Percentiles rank a stretch among this genome's conserved stretches.
phyloP scores from a whole-genome alignment of 2,329 filamentous ascomycete species.

The Talaromyces sp. region DNA sequence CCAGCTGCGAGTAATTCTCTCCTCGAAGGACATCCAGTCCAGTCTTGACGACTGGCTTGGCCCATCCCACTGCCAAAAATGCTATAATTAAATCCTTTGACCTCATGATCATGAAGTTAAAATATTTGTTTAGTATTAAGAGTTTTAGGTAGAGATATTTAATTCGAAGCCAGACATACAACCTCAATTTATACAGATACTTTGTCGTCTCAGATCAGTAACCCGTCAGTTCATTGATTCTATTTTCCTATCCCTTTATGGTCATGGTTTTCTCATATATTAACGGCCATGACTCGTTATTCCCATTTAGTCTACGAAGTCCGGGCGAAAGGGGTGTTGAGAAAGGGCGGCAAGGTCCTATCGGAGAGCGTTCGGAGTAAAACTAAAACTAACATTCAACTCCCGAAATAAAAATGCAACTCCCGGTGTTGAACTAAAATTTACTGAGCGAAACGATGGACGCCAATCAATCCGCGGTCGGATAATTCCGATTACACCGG shows the following conservation, averaged over 20 bases:
- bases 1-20: constrained; percentile 4
- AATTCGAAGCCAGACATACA: neutral
- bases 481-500: neutral
- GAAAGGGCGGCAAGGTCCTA: neutral
- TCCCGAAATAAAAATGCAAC: neutral
- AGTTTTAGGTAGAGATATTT: neutral
- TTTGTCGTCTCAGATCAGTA: neutral
- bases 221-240: neutral
- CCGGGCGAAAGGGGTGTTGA: neutral
- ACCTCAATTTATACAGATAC: neutral
- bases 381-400: neutral
- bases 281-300: neutral
- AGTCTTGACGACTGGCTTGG: constrained; percentile 2
- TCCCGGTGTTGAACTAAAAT: neutral
- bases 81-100: neutral
- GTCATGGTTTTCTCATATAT: neutral
- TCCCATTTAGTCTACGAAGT: neutral
- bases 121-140: neutral
- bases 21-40: constrained; percentile 4
- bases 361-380: neutral
- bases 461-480: neutral
- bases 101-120: neutral
- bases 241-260: neutral
- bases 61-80: neutral
- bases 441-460: neutral